A percentile compares a stretch with the other conserved stretches of the same genome.
phyloP scores from a whole-genome alignment of 768 basidiomycete genomes.

The Mycena indigotica region DNA sequence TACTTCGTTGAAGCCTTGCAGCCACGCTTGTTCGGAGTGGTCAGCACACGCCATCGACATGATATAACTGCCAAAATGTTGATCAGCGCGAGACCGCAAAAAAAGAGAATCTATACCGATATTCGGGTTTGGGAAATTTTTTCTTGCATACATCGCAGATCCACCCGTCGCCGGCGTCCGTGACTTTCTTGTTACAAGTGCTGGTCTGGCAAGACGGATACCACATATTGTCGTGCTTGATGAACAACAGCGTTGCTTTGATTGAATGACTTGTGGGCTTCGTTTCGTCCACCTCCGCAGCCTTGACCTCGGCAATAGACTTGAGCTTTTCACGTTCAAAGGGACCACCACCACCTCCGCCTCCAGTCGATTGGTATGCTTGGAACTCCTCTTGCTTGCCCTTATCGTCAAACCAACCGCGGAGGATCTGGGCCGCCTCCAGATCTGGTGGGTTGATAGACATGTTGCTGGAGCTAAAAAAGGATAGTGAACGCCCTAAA shows the following conservation, averaged over 20 bases:
- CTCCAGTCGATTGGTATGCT: conserved; percentile 54
- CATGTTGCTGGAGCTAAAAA: conserved; percentile 81
- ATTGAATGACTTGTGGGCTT: conserved; percentile 79
- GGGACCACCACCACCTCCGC: conserved; percentile 42
- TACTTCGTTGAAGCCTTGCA: conserved; percentile 94
- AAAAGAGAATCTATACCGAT: conserved; percentile 59
- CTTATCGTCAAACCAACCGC: conserved; percentile 88
- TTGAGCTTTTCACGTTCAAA: conserved; percentile 77
- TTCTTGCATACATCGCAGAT: conserved; percentile 91
- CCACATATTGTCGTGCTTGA: conserved; percentile 77
- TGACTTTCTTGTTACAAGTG: conserved; percentile 89
- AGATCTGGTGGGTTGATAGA: conserved; percentile 90
- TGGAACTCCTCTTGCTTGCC: conserved; percentile 71
- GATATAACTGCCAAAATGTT: conserved; percentile 58
- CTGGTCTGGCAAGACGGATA: conserved; percentile 88
- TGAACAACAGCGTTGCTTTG: conserved; percentile 84
- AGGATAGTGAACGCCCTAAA: conserved; percentile 80
- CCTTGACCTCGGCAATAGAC: conserved; percentile 77
- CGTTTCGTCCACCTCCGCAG: conserved; percentile 73
- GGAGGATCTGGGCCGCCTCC: conserved; percentile 79
- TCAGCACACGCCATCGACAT: conserved; percentile 89
- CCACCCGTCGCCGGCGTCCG: conserved; percentile 71
- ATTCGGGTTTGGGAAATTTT: conserved; percentile 67
- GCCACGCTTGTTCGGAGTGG: conserved; percentile 86
- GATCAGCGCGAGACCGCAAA: conserved; percentile 1